phyloP scores from a whole-genome alignment of 116 monocot genomes.

The Posidonia oceanica region DNA sequence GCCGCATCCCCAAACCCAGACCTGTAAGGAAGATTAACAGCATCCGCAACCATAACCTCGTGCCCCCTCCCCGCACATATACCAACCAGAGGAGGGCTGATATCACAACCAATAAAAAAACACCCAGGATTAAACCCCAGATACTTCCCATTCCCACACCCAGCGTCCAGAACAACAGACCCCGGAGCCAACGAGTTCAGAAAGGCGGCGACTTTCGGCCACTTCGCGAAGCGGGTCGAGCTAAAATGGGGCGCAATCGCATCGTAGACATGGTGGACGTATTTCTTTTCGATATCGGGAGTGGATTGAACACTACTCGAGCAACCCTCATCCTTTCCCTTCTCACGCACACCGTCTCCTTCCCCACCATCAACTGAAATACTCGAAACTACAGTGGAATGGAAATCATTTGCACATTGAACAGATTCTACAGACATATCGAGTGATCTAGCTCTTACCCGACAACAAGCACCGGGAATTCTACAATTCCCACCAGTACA shows the following conservation, averaged over 20 bases:
- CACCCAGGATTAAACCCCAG: slow-evolving; percentile 59
- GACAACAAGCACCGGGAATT: not conserved
- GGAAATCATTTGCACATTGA: not conserved
- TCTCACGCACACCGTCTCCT: not conserved
- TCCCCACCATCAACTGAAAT: not conserved
- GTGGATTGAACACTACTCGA: slow-evolving; percentile 45
- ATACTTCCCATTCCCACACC: slow-evolving; percentile 97
- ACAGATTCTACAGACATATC: not conserved
- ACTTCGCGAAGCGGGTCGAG: slow-evolving; percentile 81
- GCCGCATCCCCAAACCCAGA: slow-evolving; percentile 76
- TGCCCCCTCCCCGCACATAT: slow-evolving; percentile 66
- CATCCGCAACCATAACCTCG: slow-evolving; percentile 94
- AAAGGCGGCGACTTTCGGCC: slow-evolving; percentile 95
- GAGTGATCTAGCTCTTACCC: not conserved
- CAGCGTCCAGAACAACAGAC: slow-evolving; percentile 72
- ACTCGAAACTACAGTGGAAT: not conserved
- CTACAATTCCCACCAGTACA: not conserved
- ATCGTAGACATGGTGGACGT: slow-evolving; percentile 89
- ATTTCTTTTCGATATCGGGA: slow-evolving; percentile 89
- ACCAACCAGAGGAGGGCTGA: slow-evolving; percentile 63
- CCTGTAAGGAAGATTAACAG: slow-evolving; percentile 74
- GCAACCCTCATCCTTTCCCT: not conserved
- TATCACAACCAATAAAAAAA: slow-evolving; percentile 84
- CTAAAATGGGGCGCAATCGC: slow-evolving; percentile 97
- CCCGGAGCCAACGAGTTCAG: slow-evolving; percentile 49